A percentile compares a stretch with the other conserved stretches of the same genome.
These are phyloP conservation scores for Tetrapisispora pingtungensis DNA, from an alignment of 805 yeast genomes.

Conservation along the genomic window DNA sequence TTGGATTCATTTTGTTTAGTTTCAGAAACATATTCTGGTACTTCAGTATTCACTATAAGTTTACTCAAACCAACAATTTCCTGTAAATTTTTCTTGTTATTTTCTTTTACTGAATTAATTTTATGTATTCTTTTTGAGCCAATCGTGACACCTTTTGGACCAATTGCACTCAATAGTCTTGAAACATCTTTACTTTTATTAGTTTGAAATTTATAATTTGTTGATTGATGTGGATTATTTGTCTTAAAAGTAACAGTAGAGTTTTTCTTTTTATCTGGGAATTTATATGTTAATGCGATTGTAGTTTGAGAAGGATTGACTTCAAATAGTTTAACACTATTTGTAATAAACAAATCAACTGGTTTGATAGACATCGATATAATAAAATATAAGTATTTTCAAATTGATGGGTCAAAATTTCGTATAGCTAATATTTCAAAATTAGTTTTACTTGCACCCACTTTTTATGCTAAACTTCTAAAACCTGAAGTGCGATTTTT, in stretches of 20 bases:
- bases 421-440: not conserved
- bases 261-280: slow-evolving; percentile 20
- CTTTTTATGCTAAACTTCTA: too few relatives aligned
- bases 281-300: slow-evolving; percentile 30
- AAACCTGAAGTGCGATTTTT: too few relatives aligned
- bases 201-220: slow-evolving; percentile 48
- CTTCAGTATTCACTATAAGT: slow-evolving; percentile 22
- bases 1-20: slow-evolving; percentile 8
- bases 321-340: slow-evolving; percentile 33
- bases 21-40: slow-evolving; percentile 17
- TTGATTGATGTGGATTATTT: slow-evolving; percentile 54
- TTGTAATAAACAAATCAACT: slow-evolving; percentile 35
- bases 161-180: slow-evolving; percentile 60
- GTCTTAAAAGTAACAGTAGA: slow-evolving; percentile 40
- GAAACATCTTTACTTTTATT: slow-evolving; percentile 63
- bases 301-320: slow-evolving; percentile 33
- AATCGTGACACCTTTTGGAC: slow-evolving; percentile 49
- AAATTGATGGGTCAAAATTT: too few relatives aligned
- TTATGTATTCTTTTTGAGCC: slow-evolving; percentile 12
- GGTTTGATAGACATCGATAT: slow-evolving; percentile 21
- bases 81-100: slow-evolving; percentile 7
- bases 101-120: slow-evolving; percentile 12
- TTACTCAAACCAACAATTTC: slow-evolving; percentile 21
- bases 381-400: not conserved
- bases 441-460: too few relatives aligned